Conservation (phyloP, 306 rosid species). For the Purshia tridentata region DNA sequence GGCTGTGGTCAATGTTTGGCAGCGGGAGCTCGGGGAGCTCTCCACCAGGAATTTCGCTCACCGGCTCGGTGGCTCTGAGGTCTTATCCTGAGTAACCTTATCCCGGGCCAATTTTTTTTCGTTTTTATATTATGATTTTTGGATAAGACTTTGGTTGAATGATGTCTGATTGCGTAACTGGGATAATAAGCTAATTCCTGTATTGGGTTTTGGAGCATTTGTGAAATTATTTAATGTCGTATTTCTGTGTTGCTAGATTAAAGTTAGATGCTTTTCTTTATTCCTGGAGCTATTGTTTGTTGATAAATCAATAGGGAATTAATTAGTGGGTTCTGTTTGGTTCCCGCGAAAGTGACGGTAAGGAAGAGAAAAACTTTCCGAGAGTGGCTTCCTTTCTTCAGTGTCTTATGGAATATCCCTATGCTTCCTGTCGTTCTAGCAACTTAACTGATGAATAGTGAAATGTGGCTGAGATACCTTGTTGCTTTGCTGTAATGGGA, state of each 20-base stretch:
- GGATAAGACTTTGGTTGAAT: not conserved
- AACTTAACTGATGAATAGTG: no score
- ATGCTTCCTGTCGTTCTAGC: no score
- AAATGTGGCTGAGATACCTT: no score
- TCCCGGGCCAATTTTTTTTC: not conserved
- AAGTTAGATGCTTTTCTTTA: not conserved
- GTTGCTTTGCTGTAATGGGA: not conserved
- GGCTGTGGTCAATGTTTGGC: slow-evolving; percentile 59
- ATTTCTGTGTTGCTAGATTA: not conserved
- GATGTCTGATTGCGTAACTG: not conserved
- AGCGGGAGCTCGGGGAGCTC: slow-evolving; percentile 71
- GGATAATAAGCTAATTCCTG: slow-evolving; percentile 1
- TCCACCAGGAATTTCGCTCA: slow-evolving; percentile 59
- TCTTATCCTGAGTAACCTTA: slow-evolving; percentile 12
- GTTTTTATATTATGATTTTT: not conserved
- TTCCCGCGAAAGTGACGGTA: no score
- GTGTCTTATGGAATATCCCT: no score
- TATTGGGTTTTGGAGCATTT: slow-evolving; percentile 3
- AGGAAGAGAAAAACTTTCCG: no score
- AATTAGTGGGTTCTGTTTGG: no score
- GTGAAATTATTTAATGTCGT: not conserved
- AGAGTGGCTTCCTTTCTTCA: no score
- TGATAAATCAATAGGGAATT: no score
- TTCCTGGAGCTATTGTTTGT: no score
- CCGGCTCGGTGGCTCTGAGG: slow-evolving; percentile 78